Evolutionary conservation across 805 yeast species (phyloP).

Genomic region (Brettanomyces nanus): DNA sequence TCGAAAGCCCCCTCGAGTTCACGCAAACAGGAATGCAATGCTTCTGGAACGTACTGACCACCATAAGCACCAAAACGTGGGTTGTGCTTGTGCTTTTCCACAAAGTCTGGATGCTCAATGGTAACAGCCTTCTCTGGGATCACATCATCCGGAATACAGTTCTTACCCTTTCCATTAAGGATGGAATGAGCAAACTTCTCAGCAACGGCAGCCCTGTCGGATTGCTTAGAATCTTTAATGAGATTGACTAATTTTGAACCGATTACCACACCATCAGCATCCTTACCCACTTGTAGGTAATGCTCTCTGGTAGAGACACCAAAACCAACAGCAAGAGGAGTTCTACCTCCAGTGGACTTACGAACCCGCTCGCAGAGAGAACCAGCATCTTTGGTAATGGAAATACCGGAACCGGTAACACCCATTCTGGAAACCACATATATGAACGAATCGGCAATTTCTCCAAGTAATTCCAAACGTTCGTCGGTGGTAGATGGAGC

Average conservation of each 20-base stretch:
- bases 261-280: constrained; percentile 93
- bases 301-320: constrained; percentile 95
- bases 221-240: constrained; percentile 55
- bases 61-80: constrained; percentile 93
- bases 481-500: constrained; percentile 96
- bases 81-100: constrained; percentile 58
- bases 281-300: constrained; percentile 64
- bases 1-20: constrained; percentile 88
- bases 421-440: constrained; percentile 98
- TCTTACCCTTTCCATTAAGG: constrained; percentile 46
- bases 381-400: constrained; percentile 54
- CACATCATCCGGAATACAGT: constrained; percentile 17
- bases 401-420: constrained; percentile 81
- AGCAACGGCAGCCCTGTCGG: constrained; percentile 55
- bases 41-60: constrained; percentile 98
- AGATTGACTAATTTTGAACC: constrained; percentile 78
- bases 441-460: constrained; percentile 89
- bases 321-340: constrained; percentile 91
- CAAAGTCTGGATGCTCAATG: constrained; percentile 26
- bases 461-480: constrained; percentile 67
- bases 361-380: constrained; percentile 70
- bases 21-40: constrained; percentile 80
- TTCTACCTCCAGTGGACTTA: constrained; percentile 58
- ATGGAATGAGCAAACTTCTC: constrained; percentile 61
- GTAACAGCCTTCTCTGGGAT: constrained; percentile 13